Percentiles rank a stretch among this genome's conserved stretches.
These are phyloP conservation scores for Leptodermis oblonga DNA, from an alignment of 257 asterid genomes.

Conservation along the genomic window DNA sequence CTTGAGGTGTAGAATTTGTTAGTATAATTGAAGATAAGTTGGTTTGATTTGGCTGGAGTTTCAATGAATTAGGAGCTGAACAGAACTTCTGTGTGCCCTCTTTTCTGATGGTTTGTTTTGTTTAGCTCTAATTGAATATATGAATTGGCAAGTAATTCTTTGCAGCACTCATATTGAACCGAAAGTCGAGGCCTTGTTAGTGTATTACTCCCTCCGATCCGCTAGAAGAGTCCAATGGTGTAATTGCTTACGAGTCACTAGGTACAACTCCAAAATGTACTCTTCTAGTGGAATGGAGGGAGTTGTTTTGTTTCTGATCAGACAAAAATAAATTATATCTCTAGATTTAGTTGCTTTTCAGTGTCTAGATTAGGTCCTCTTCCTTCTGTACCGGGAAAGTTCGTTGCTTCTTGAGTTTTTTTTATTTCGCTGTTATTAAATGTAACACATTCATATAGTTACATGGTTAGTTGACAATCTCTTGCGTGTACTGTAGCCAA, in stretches of 20 bases:
- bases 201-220: too few relatives aligned
- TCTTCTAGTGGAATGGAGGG: too few relatives aligned
- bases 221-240: too few relatives aligned
- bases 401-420: background rate
- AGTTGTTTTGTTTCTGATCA: background rate
- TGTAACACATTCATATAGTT: background rate
- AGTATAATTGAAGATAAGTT: background rate
- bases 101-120: background rate
- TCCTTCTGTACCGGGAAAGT: background rate
- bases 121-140: background rate
- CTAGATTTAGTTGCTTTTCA: background rate
- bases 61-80: background rate
- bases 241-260: too few relatives aligned
- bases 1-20: constrained; percentile 1
- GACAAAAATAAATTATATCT: background rate
- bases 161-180: background rate
- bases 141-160: background rate
- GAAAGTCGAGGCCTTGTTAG: background rate
- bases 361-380: background rate
- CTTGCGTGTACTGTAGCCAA: background rate
- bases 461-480: background rate
- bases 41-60: background rate
- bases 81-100: background rate
- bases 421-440: background rate
- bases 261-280: too few relatives aligned